A percentile compares a stretch with the other conserved stretches of the same genome.
Evolutionary conservation across 164 flowering plant species (phyloP).

Genomic region (Nelumbo lutea): DNA sequence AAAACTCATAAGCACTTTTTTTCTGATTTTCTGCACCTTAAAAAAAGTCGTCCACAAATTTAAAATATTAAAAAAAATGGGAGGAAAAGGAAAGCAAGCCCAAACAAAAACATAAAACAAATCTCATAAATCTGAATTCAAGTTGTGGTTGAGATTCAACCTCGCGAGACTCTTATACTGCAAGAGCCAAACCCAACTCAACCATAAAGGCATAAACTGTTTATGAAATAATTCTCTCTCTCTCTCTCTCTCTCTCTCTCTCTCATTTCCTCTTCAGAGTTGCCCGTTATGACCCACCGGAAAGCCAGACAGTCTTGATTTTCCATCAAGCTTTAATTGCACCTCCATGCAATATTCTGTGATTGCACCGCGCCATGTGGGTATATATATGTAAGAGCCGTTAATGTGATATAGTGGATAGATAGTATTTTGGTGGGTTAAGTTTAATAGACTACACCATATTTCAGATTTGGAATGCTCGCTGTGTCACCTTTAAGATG

Average conservation of each 20-base stretch:
- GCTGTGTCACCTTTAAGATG: slow-evolving; percentile 56
- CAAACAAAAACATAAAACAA: slow-evolving; percentile 39
- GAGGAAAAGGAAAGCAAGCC: neutral
- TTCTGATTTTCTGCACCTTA: slow-evolving; percentile 19
- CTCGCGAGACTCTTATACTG: slow-evolving; percentile 16
- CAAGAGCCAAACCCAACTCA: slow-evolving; percentile 9
- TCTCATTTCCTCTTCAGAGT: neutral
- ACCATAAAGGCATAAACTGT: slow-evolving; percentile 2
- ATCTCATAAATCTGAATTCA: slow-evolving; percentile 24
- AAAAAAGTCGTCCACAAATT: slow-evolving; percentile 44
- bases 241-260: too few species aligned
- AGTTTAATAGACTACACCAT: neutral
- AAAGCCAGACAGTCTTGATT: neutral
- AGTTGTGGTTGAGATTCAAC: slow-evolving; percentile 48
- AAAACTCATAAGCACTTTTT: neutral
- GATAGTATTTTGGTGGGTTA: neutral
- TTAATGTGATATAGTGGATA: neutral
- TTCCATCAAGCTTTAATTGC: neutral
- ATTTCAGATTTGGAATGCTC: slow-evolving; percentile 43
- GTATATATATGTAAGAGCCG: neutral
- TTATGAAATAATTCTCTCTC: too few species aligned
- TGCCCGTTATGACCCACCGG: neutral
- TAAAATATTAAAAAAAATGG: slow-evolving; percentile 1
- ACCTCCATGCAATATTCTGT: neutral
- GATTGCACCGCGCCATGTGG: neutral